Conservation (phyloP, 2,329 filamentous ascomycete genomes). For the Penicillium sp. region DNA sequence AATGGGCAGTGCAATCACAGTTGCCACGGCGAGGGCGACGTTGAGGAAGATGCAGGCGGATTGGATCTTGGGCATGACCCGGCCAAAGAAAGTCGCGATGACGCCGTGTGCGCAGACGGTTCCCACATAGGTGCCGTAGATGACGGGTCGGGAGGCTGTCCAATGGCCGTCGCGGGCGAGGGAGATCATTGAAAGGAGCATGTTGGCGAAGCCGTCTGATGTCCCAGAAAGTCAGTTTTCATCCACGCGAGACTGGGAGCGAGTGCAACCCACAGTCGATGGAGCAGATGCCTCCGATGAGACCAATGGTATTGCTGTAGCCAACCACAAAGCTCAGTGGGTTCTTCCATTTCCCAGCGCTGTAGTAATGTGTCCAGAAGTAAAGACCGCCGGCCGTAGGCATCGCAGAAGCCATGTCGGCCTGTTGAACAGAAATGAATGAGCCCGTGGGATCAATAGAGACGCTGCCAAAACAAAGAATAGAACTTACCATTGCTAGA, state of each 20-base stretch:
- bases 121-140: conserved; percentile 58
- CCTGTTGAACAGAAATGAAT: too few relatives aligned
- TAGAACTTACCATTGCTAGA: conserved; percentile 56
- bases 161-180: conserved; percentile 57
- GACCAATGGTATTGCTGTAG: conserved; percentile 60
- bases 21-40: conserved; percentile 54
- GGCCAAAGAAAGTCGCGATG: conserved; percentile 52
- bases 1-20: conserved; percentile 58
- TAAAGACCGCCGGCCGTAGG: conserved; percentile 60
- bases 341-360: conserved; percentile 53
- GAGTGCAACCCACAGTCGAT: conserved; percentile 55
- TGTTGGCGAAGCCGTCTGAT: conserved; percentile 31
- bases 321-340: conserved; percentile 59
- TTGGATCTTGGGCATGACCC: conserved; percentile 60
- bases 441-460: too few relatives aligned
- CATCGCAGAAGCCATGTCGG: conserved; percentile 55
- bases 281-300: conserved; percentile 60
- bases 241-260: too few relatives aligned
- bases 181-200: conserved; percentile 54
- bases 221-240: too few relatives aligned
- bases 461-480: not conserved
- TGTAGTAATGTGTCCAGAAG: conserved; percentile 61
- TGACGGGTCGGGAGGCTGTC: conserved; percentile 54
- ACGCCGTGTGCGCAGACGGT: conserved; percentile 55
- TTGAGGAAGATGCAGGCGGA: conserved; percentile 57